Evolutionary conservation across 768 basidiomycete species (phyloP), one percentile per base, ranked within the genome.

Genomic region (Chalciporus sphaerocephalus): DNA sequence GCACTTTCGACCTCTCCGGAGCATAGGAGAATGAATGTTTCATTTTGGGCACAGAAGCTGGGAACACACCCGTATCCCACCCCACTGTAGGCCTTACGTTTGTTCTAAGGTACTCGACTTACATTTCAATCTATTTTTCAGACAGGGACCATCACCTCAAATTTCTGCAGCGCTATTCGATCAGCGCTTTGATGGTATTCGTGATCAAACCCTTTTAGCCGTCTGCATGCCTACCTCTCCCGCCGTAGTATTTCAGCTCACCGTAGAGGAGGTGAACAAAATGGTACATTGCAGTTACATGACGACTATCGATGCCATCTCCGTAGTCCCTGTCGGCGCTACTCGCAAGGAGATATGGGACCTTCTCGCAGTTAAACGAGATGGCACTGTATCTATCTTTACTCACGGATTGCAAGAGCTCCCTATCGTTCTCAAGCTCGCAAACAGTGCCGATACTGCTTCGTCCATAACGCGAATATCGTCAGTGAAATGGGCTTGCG

Each of bases 1-100:
- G 45, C 59, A 2, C 51, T 64, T 12, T 46, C 71, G 1, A 57
- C 67, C 10, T 69, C 75, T 1, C 69, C 72, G 16, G 80, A 83
- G 46, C 74, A 83, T 56, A 79, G 78, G 5, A 73, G 81, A 48
- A 83, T 87, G 80, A 80, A 78, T 42, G 76, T 85, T 2, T 72
- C 80, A 0, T 85, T 80, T 57, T 91, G 88, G 87, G 78, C 84
- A 65, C 80, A 89, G 53, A 73, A 66, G 40, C 51, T 91, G 13
- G 62, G 72, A 42, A 69, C 74, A 12, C 72, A 75, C 42, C 68
- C 75, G n/a, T 68, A 81, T 15, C 52, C 71, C 0, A 59, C 65
- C 38, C 57, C 57, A 35, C 75, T 79, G 88, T 89, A 59, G 68
- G 79, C 56, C 63, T 41, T 21, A 20, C 46, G 28, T 49, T 12